Base-by-base conservation (phyloP, 148 eudicot species). In the Hydrangea macrophylla region DNA sequence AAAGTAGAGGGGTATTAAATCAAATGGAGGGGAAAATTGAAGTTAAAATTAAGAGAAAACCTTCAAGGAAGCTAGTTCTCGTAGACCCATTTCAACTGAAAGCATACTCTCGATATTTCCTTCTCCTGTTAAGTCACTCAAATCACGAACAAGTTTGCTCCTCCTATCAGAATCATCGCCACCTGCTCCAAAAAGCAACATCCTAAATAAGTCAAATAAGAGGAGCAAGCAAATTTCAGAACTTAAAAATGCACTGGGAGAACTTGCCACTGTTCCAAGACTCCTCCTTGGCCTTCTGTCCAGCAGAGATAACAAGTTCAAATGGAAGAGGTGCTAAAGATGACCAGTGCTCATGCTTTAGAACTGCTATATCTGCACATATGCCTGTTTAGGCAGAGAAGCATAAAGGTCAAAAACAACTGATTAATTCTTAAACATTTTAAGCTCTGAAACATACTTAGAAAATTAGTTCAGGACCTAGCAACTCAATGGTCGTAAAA, bases 61-160 rank as follows among this genome's bases (percentile, higher is more conserved):
- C 99, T 95, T 95, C 79, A 95, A 80, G 24, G 97, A 91, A 79
- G 97, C 89, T 71, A 95, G 73, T 81, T 95, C 99, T 79, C 92
- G 78, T 51, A 95, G 75, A 64, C 93, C 97, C 97, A 95, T 95
- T 77, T 95, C 99, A 70, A 95, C 96, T 28, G 97, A 87, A 69
- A 95, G 99, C 99, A 95, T 91, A 60, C 80, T 95, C 78, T 95
- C 99, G 70, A 95, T 85, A 78, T 89, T 95, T 73, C 97, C 97
- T 70, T 95, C 99, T 70, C 90, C 96, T 27, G 88, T 76, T 66
- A 85, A 78, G 78, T 95, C 93, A 80, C 79, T 84, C 26, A 83
- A 76, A 83, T 87, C 97, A 58, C 91, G 84, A 27, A 48, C 85
- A 74, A 75, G 79, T 70, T 86, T 85, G 79, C 69, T 81, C 73